Percentiles rank a stretch among this genome's conserved stretches.
Evolutionary conservation across 352 stramenopile genomes (phyloP).

Genomic region (Phytopythium vexans): DNA sequence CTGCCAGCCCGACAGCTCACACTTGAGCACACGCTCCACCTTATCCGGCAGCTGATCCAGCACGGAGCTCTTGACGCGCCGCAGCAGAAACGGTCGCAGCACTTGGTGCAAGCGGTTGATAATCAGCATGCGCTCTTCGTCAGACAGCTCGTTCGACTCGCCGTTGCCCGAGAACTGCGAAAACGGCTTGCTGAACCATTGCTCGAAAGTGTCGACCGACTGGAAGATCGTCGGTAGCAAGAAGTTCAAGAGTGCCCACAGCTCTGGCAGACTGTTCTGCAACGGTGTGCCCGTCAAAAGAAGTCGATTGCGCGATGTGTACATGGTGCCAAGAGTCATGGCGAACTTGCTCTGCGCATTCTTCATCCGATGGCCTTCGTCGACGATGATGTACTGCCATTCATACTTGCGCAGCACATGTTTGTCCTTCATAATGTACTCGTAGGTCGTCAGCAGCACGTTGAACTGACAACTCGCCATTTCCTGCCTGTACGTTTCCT

Average conservation of each 20-base stretch:
- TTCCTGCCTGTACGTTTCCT: slow-evolving; percentile 76
- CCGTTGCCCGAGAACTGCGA: slow-evolving; percentile 73
- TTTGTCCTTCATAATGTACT: slow-evolving; percentile 93
- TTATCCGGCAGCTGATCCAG: slow-evolving; percentile 86
- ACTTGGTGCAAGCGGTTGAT: slow-evolving; percentile 87
- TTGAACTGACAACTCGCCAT: slow-evolving; percentile 90
- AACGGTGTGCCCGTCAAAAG: slow-evolving; percentile 98
- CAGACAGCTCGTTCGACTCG: slow-evolving; percentile 78
- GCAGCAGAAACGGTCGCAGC: slow-evolving; percentile 79
- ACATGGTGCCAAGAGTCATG: slow-evolving; percentile 80
- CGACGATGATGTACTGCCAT: slow-evolving; percentile 93
- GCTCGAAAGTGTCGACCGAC: slow-evolving; percentile 87
- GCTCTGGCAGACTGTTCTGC: slow-evolving; percentile 95
- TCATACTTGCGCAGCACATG: slow-evolving; percentile 86
- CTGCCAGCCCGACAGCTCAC: slow-evolving; percentile 84
- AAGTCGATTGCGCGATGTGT: slow-evolving; percentile 87
- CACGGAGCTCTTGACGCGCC: slow-evolving; percentile 84
- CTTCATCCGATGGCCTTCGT: slow-evolving; percentile 94
- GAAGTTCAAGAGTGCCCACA: slow-evolving; percentile 93
- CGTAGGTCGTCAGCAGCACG: slow-evolving; percentile 93
- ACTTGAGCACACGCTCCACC: slow-evolving; percentile 85
- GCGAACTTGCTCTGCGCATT: slow-evolving; percentile 90
- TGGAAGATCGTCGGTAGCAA: slow-evolving; percentile 91
- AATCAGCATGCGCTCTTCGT: slow-evolving; percentile 88
- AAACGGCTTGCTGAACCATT: slow-evolving; percentile 90